These are phyloP conservation scores for Arthrinium phaeospermum DNA, from an alignment of 2,329 filamentous ascomycete genomes.

Conservation along the genomic window DNA sequence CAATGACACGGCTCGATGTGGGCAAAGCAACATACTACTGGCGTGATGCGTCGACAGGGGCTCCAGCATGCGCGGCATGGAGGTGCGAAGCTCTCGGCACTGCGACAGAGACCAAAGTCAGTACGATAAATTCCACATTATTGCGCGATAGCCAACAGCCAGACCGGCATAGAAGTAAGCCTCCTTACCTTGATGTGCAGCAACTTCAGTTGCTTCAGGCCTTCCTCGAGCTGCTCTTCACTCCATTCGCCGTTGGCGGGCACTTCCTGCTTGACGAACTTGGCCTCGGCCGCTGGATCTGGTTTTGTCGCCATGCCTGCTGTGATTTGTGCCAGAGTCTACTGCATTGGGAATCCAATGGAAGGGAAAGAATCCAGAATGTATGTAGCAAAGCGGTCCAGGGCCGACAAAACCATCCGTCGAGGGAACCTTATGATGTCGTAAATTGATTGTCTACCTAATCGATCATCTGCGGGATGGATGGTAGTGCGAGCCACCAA, in stretches of 20 bases:
- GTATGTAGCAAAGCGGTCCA: neutral
- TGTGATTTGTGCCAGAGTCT: neutral
- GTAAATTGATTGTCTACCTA: neutral
- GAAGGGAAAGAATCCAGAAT: neutral
- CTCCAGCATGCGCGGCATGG: constrained; percentile 56
- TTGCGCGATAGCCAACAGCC: neutral
- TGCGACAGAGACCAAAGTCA: constrained; percentile 32
- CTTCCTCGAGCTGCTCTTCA: constrained; percentile 56
- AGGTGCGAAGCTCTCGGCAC: constrained; percentile 54
- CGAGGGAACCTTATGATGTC: neutral
- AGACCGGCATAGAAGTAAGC: neutral
- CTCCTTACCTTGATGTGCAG: constrained; percentile 58
- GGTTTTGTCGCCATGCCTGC: constrained; percentile 3
- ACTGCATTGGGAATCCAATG: neutral
- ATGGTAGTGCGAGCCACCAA: neutral
- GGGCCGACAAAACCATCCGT: neutral
- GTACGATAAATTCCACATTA: neutral
- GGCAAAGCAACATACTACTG: constrained; percentile 50
- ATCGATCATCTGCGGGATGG: neutral
- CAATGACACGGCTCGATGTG: neutral
- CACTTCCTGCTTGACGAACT: constrained; percentile 26
- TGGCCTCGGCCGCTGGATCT: neutral
- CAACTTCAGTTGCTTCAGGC: constrained; percentile 57
- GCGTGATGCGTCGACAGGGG: constrained; percentile 56
- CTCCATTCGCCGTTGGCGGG: constrained; percentile 45